phyloP scores from a whole-genome alignment of 2,329 filamentous ascomycete genomes.

The Calonectria pseudoturangicola region DNA sequence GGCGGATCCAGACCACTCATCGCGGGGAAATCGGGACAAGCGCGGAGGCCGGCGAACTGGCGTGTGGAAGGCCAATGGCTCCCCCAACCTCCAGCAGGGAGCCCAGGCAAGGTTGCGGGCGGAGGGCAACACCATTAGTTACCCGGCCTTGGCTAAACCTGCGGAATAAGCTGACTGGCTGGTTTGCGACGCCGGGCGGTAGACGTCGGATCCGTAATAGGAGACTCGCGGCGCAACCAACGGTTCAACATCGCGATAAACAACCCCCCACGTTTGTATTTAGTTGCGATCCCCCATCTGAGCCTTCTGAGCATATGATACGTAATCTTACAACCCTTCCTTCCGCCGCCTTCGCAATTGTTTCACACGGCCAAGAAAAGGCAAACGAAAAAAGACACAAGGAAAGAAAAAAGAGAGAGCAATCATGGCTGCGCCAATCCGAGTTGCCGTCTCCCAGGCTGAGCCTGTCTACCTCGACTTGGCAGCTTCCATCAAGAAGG shows the following conservation, averaged over 20 bases:
- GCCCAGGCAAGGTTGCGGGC: constrained; percentile 1
- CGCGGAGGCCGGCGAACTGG: not conserved
- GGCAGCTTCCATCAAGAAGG: constrained; percentile 50
- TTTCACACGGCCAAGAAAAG: not conserved
- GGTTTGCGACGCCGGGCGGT: not conserved
- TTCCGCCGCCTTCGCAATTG: not conserved
- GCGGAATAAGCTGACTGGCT: not conserved
- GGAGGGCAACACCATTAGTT: not conserved
- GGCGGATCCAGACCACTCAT: not conserved
- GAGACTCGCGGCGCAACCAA: not conserved
- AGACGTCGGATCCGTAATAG: constrained; percentile 13
- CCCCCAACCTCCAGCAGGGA: not conserved
- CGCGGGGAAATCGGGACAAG: constrained; percentile 3
- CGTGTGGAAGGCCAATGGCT: not conserved
- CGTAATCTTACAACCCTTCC: constrained; percentile 9
- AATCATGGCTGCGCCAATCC: constrained; percentile 44
- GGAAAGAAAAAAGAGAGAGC: not conserved
- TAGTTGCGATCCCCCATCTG: constrained; percentile 14
- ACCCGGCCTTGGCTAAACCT: constrained; percentile 8
- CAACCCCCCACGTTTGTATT: constrained; percentile 19
- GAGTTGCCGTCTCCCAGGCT: constrained; percentile 52
- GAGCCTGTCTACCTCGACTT: constrained; percentile 54
- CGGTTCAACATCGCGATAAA: not conserved
- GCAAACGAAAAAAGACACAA: not conserved
- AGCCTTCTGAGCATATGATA: not conserved